phyloP scores from a whole-genome alignment of 345 rosid genomes.

The Anacardium occidentale region DNA sequence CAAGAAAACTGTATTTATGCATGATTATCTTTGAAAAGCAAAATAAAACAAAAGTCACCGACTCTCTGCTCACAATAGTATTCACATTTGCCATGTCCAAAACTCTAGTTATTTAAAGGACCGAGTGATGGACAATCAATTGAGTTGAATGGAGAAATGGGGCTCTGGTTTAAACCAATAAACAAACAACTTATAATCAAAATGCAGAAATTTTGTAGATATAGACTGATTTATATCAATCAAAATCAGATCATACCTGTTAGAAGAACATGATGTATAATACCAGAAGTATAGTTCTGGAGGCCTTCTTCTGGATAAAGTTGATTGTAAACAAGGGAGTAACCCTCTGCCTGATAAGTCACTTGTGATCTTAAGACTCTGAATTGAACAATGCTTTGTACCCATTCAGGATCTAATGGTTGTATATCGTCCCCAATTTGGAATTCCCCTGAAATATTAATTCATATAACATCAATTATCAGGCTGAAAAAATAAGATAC shows the following conservation, averaged over 20 bases:
- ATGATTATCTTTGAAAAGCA: too few relatives aligned
- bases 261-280: conserved; percentile 80
- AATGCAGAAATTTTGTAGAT: neutral
- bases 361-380: conserved; percentile 29
- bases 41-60: too few relatives aligned
- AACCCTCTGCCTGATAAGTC: conserved; percentile 45
- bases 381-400: conserved; percentile 65
- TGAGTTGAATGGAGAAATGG: too few relatives aligned
- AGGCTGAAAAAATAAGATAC: neutral
- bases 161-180: neutral
- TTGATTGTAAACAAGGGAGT: conserved; percentile 63
- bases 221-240: neutral
- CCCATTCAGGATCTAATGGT: conserved; percentile 49
- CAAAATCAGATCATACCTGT: conserved; percentile 35
- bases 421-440: conserved; percentile 46
- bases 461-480: neutral
- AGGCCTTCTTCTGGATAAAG: conserved; percentile 55
- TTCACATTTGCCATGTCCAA: too few relatives aligned
- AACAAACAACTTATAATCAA: neutral
- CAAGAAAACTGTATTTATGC: too few relatives aligned
- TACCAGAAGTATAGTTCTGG: conserved; percentile 77
- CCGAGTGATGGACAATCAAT: too few relatives aligned
- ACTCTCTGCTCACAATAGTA: too few relatives aligned
- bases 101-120: too few relatives aligned
- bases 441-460: conserved; percentile 48